Percentiles rank a stretch among this genome's conserved stretches.
These are phyloP conservation scores for Clavispora fructus DNA, from an alignment of 805 yeast genomes.

Conservation along the genomic window DNA sequence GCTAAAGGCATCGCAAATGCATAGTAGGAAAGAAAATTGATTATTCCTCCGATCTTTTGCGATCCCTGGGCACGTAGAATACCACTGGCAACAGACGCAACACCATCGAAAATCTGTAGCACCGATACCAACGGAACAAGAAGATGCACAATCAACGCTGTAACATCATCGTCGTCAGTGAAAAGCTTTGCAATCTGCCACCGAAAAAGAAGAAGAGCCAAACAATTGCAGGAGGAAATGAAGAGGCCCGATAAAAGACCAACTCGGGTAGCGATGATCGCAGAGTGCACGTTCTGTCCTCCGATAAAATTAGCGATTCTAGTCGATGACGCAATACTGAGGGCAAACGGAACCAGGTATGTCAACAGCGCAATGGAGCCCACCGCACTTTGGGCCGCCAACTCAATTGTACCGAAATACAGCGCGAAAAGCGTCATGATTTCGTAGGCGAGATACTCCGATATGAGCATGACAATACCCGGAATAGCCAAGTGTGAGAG, in stretches of 20 bases:
- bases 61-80: conserved; percentile 71
- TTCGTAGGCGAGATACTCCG: conserved; percentile 43
- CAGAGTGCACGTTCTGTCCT: conserved; percentile 34
- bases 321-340: conserved; percentile 40
- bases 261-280: conserved; percentile 29
- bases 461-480: conserved; percentile 41
- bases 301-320: conserved; percentile 43
- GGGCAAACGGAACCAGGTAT: conserved; percentile 43
- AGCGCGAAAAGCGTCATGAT: conserved; percentile 43
- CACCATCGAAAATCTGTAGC: conserved; percentile 64
- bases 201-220: conserved; percentile 42
- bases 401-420: conserved; percentile 43
- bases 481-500: conserved; percentile 37
- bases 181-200: conserved; percentile 51
- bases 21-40: conserved; percentile 70
- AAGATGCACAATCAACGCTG: conserved; percentile 43
- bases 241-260: conserved; percentile 27
- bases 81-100: conserved; percentile 69
- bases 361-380: conserved; percentile 42
- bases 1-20: conserved; percentile 67
- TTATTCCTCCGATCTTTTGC: conserved; percentile 65
- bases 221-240: conserved; percentile 35
- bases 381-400: conserved; percentile 50
- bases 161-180: conserved; percentile 57
- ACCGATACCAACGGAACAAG: conserved; percentile 59